Base-by-base conservation (phyloP, 2,329 filamentous ascomycete species). In the Fusarium tuaranense region DNA sequence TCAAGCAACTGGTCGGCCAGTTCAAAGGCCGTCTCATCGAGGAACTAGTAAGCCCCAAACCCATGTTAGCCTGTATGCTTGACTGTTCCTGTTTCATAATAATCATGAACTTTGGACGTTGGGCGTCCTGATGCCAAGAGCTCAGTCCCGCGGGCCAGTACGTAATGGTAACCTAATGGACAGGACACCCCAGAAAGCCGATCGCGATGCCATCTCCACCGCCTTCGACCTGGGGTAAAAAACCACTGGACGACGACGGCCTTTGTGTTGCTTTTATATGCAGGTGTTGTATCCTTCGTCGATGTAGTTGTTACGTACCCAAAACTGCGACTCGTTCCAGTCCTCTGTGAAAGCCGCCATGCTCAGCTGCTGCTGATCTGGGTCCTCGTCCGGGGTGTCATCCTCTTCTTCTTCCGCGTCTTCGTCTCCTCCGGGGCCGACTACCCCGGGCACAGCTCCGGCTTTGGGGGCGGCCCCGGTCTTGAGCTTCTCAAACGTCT, bases 281-380 rank as follows among this genome's bases (percentile, higher is more conserved):
- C 39, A 22, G 36, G 36, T 30, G 18, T 20, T 27, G 16, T 48
- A 20, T 36, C 20, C 12, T 25, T 22, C 38, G 25, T 44, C 30
- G 25, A 20, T 12, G 25, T 22, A 48, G 25, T 51, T 64, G 18
- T 69, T 71, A 80, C 86, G 44, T 86, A 94, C 92, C 94, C 94
- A 97, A 79, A 97, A 97, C 83, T 96, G 94, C 71, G 90, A 93
- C 78, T 92, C 89, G 79, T 95, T 94, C 94, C 94, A 97, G 82
- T 96, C 92, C 82, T 96, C 94, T 1, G 87, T 87, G 78, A 96
- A 97, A 2, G 88, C 85, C 34, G 93, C 90, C 89, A 96, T 96
- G 18, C 84, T 86, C 65, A 89, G 71, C 44, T 81, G 80, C 36
- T 73, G 67, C 32, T 88, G 86, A 57, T 88, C 84, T 44, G 57